Evolutionary conservation across 2,329 filamentous ascomycete genomes (phyloP).

Genomic region (Sclerotinia nivalis): DNA sequence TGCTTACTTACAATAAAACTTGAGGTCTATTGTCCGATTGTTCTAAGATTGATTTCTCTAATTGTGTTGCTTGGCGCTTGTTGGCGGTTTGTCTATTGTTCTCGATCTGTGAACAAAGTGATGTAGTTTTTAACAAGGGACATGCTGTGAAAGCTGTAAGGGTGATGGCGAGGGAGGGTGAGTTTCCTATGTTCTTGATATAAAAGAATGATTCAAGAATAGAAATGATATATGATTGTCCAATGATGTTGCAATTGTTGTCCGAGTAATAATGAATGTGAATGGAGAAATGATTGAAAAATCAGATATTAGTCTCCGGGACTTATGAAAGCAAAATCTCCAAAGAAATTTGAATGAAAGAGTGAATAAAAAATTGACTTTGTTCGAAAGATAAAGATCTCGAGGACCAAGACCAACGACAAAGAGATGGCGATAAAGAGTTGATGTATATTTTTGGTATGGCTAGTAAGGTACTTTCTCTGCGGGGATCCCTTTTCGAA

Average conservation of each 20-base stretch:
- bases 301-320: constrained; percentile 15
- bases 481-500: constrained; percentile 9
- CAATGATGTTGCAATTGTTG: not conserved
- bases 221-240: constrained; percentile 4
- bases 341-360: not conserved
- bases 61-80: not conserved
- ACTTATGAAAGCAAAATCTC: not conserved
- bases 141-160: not conserved
- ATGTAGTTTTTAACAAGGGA: not conserved
- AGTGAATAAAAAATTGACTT: not conserved
- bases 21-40: not conserved
- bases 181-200: not conserved
- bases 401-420: not conserved
- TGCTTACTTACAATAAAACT: constrained; percentile 15
- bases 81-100: constrained; percentile 3
- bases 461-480: not conserved
- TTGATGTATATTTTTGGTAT: constrained; percentile 11
- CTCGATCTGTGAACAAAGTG: constrained; percentile 14
- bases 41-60: constrained; percentile 1
- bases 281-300: constrained; percentile 2
- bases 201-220: constrained; percentile 22
- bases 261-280: constrained; percentile 10
- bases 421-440: not conserved
- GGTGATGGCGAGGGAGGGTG: not conserved
- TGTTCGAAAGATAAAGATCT: constrained; percentile 8